Base-by-base conservation (phyloP, 176 grass and related monocot species). In the Echinochloa phyllopogon region DNA sequence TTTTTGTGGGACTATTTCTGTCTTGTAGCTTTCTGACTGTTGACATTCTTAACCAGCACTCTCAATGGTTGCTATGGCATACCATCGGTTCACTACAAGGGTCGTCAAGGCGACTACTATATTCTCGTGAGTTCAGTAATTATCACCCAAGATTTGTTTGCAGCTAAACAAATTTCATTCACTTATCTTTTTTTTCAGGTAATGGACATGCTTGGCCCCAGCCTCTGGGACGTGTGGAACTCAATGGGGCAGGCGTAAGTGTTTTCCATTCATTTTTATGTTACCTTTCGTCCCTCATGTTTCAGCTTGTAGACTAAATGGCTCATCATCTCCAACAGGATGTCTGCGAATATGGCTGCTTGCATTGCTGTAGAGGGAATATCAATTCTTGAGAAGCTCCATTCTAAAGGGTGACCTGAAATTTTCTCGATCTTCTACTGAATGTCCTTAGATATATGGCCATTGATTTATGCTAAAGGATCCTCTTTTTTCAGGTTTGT, bases 181-280 rank as follows among this genome's bases (percentile, higher is more conserved):
- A 33, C 47, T 53, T 68, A 20, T 84, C 62, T 33, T 72, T 37
- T 55, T 61, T 64, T 68, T 83, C 84, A 98, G 95, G 92, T 95
- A 65, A 98, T 98, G 95, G 95, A 98, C 86, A 95, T 98, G 91
- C 89, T 98, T 82, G 95, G 95, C 57, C 95, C 95, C 43, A 98
- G 95, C 90, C 90, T 98, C 77, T 95, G 95, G 95, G 95, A 98
- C 65, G 91, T 94, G 23, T 98, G 95, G 95, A 98, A 98, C 77
- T 93, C 92, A 64, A 84, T 91, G 21, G 93, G 91, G 74, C 95
- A 98, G 87, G 25, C 82, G 95, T 98, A 87, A 93, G 87, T 71
- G 62, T 69, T 56, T 38, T 50, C 29, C 59, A 69, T 82, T 75
- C 53, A 25, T 69, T 86, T 86, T 52, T 56, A 44, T 49, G 5